Conservation (phyloP, 2,329 filamentous ascomycete genomes). For the Amesomyces nigricolor region DNA sequence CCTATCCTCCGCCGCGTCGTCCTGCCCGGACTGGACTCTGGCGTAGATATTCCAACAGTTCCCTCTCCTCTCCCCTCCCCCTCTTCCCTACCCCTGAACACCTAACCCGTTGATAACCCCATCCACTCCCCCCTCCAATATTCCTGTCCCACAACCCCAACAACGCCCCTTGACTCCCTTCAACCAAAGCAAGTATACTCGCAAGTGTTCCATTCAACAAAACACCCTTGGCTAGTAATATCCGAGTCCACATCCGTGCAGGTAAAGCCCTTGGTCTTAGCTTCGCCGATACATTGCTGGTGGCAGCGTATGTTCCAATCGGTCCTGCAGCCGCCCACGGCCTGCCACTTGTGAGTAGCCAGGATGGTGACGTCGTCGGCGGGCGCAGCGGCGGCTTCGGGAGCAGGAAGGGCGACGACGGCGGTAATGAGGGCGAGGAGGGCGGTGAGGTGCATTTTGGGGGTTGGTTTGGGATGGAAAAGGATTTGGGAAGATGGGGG, state of each 20-base stretch:
- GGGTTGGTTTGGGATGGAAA: too few species aligned
- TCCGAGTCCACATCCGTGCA: slow-evolving; percentile 3
- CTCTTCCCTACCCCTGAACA: too few species aligned
- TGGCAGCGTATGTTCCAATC: slow-evolving; percentile 2
- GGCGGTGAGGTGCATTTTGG: too few species aligned
- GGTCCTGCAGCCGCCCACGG: slow-evolving; percentile 2
- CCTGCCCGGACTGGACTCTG: too few species aligned
- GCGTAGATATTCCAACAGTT: too few species aligned
- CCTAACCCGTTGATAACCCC: not conserved
- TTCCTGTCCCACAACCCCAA: too few species aligned
- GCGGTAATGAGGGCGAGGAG: too few species aligned
- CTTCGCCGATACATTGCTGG: slow-evolving; percentile 4
- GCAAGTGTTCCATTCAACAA: slow-evolving; percentile 2
- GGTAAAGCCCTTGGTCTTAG: slow-evolving; percentile 1
- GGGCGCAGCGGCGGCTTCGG: not conserved
- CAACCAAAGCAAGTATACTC: not conserved
- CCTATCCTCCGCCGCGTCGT: too few species aligned
- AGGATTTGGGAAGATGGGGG: too few species aligned
- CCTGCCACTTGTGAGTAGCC: slow-evolving; percentile 1
- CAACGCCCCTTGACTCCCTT: too few species aligned
- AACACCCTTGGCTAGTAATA: not conserved
- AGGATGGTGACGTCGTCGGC: not conserved
- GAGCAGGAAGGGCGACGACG: too few species aligned
- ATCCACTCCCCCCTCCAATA: not conserved
- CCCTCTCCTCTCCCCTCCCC: too few species aligned